Conservation (phyloP, 129 eudicot species). For the Saposhnikovia divaricata region DNA sequence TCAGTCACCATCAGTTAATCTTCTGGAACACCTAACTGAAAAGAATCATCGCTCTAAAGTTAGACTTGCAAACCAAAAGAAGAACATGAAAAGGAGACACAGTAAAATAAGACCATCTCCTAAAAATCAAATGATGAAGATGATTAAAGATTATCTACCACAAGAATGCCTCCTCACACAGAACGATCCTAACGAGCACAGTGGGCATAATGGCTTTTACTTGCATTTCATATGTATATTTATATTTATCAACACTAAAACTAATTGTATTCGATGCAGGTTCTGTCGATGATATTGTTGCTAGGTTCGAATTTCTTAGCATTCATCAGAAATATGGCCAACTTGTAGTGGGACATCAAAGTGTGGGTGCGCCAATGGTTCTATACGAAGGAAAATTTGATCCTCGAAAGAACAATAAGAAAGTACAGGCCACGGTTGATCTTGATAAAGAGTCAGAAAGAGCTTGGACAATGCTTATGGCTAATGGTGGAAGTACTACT, state of each 20-base stretch:
- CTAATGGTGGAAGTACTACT: not conserved
- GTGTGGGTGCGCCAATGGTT: not conserved
- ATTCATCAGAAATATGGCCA: not conserved
- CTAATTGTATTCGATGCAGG: not conserved
- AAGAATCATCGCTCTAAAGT: not conserved
- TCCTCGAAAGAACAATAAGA: not conserved
- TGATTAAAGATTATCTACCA: not conserved
- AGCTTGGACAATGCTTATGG: constrained; percentile 1
- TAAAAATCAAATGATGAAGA: not conserved
- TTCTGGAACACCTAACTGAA: constrained; percentile 2
- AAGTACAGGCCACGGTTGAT: not conserved
- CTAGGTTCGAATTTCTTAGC: not conserved
- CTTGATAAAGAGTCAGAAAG: not conserved
- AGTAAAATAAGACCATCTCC: not conserved
- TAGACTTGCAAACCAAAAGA: not conserved
- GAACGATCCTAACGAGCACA: not conserved
- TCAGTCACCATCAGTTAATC: not conserved
- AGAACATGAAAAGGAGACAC: not conserved
- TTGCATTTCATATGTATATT: not conserved
- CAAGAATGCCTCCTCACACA: not conserved
- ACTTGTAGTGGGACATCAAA: not conserved
- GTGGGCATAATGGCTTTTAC: not conserved
- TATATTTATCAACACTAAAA: not conserved
- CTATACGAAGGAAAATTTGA: not conserved
- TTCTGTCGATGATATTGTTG: not conserved